phyloP scores from a whole-genome alignment of 176 grass and related monocot species.

The Oryza meridionalis region DNA sequence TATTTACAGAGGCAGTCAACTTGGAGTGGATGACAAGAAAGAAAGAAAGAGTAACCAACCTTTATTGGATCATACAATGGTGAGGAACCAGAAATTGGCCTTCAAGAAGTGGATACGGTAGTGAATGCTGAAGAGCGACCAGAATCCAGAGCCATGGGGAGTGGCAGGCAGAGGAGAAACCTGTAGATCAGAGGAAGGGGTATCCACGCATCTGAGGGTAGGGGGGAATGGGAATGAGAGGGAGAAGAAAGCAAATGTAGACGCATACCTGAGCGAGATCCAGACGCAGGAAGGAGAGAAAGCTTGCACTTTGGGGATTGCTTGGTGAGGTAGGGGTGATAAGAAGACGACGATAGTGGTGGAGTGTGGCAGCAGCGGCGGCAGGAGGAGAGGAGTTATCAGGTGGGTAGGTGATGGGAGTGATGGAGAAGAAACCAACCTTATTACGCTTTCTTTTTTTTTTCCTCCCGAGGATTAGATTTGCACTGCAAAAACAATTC shows the following conservation, averaged over 20 bases:
- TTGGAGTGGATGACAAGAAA: not conserved
- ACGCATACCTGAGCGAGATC: not conserved
- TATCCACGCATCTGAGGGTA: no score
- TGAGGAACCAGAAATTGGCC: not conserved
- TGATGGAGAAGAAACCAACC: conserved; percentile 35
- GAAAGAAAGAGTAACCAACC: not conserved
- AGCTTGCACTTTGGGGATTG: conserved; percentile 27
- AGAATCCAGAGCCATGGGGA: not conserved
- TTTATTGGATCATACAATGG: no score
- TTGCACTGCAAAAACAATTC: not conserved
- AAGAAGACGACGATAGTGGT: not conserved
- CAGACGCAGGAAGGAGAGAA: not conserved
- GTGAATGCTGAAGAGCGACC: not conserved
- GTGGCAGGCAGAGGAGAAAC: not conserved
- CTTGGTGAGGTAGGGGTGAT: not conserved
- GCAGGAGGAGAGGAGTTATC: conserved; percentile 43
- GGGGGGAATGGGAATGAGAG: not conserved
- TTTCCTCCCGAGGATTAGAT: not conserved
- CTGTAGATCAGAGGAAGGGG: not conserved
- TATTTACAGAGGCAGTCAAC: not conserved
- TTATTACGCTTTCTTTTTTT: not conserved
- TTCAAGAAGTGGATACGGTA: not conserved
- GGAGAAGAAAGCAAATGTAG: not conserved
- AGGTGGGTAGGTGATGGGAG: conserved; percentile 45
- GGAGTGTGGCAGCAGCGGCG: not conserved